Percentiles rank a stretch among this genome's conserved stretches.
These are phyloP conservation scores for Stevia rebaudiana DNA, from an alignment of 140 eudicot genomes.

Conservation along the genomic window DNA sequence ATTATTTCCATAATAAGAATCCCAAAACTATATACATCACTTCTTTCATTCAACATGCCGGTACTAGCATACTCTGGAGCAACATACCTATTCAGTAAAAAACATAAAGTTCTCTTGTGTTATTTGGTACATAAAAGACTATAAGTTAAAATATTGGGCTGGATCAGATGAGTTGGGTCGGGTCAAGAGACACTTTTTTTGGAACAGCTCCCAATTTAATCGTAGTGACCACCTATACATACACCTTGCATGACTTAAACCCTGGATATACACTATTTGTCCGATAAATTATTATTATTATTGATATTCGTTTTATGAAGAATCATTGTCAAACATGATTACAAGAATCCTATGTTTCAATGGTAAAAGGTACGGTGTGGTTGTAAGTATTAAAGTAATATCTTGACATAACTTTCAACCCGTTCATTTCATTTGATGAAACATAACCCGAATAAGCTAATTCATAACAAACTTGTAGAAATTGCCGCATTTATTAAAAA, in stretches of 20 bases:
- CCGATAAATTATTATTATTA: no score
- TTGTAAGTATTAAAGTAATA: no score
- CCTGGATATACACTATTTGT: no score
- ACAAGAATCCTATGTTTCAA: background rate
- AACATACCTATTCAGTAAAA: constrained; percentile 57
- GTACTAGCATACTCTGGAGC: constrained; percentile 98
- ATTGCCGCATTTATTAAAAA: background rate
- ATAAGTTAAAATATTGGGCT: background rate
- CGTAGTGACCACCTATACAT: no score
- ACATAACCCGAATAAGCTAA: background rate
- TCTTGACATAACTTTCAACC: background rate
- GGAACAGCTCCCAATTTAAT: no score
- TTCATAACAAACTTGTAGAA: background rate
- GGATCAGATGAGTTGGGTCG: background rate
- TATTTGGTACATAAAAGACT: constrained; percentile 1
- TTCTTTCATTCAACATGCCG: constrained; percentile 90
- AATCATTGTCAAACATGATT: background rate
- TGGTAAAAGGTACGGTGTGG: no score
- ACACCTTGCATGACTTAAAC: no score
- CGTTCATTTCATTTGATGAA: background rate
- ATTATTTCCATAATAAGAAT: constrained; percentile 86
- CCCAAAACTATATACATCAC: constrained; percentile 92
- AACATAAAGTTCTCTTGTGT: background rate
- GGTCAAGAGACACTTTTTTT: background rate
- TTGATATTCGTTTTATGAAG: background rate